phyloP scores from a whole-genome alignment of 163 green algal species.

The Trebouxia gelatinosa region DNA sequence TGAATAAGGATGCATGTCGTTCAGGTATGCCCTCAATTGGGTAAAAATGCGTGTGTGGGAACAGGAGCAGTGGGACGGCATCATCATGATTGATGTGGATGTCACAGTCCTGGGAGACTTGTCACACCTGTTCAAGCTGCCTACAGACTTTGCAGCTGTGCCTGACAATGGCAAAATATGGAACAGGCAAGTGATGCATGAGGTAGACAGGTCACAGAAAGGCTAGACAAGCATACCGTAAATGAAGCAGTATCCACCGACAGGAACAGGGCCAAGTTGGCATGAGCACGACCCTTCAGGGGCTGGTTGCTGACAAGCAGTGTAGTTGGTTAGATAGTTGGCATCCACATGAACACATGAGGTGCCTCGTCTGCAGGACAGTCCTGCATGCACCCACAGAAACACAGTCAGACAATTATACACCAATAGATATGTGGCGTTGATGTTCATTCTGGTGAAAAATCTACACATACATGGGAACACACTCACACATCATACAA shows the following conservation, averaged over 20 bases:
- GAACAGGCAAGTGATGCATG: no score
- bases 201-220: no score
- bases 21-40: conserved; percentile 34
- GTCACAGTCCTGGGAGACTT: conserved; percentile 27
- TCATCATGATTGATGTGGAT: conserved; percentile 35
- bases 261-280: not conserved
- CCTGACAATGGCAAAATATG: conserved; percentile 27
- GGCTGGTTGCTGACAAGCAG: not conserved
- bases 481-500: no score
- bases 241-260: conserved; percentile 15
- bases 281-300: not conserved
- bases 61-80: conserved; percentile 19
- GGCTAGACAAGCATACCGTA: no score
- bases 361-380: not conserved
- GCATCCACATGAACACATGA: not conserved
- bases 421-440: no score
- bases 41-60: conserved; percentile 34
- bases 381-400: not conserved
- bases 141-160: conserved; percentile 35
- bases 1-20: not conserved
- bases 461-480: no score
- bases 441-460: no score
- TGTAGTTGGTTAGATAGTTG: not conserved
- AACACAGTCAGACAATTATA: no score
- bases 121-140: conserved; percentile 31